Base-by-base conservation (phyloP, 139 green algal species). In the Picochlorum sp. region DNA sequence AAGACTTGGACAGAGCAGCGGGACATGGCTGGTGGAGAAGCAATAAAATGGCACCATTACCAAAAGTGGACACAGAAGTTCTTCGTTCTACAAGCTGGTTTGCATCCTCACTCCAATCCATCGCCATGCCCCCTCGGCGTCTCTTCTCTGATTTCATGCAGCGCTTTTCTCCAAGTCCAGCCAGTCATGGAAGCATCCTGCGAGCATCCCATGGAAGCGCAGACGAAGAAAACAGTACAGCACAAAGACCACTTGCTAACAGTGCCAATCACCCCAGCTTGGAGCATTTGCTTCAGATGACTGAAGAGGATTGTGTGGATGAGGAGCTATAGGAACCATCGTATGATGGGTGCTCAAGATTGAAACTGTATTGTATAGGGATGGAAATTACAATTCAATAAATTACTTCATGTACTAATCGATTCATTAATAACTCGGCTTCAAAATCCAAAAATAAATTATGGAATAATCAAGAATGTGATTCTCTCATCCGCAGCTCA, bases 1-100 rank as follows among this genome's bases (percentile, higher is more conserved):
- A 95, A 73, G 90, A 97, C 63, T 70, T 97, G 35, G 80, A 86
- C 65, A 64, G 75, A 32, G 79, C 79, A 5, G 68, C 76, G 0
- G 75, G 72, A 7, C 25, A 41, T 36, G 75, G 75, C 4, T 56
- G 37, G 20, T 82, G 75, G 75, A 54, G 63, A 14, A 52, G 35
- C 20, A 70, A 58, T 43, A 33, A 55, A 30, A 64, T 70, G 13
- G 63, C 63, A 18, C 63, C 63, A 32, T 50, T 25, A 16, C 63
- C 63, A 14, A 29, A 22, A 28, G 39, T 44, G 37, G 36, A 51
- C 28, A 33, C 35, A 8, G 16, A n/a, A 2, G 61, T 22, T 4
- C 39, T 9, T 28, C 31, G 36, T 5, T 49, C 37, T 25, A 29
- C 25, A 47, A 39, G 44, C 18, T 44, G 59, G 59, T 37, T 61